Evolutionary conservation across 1,139 yeast genomes (phyloP), one percentile per base, ranked within the genome.

Genomic region (Saccharomyces pastorianus): DNA sequence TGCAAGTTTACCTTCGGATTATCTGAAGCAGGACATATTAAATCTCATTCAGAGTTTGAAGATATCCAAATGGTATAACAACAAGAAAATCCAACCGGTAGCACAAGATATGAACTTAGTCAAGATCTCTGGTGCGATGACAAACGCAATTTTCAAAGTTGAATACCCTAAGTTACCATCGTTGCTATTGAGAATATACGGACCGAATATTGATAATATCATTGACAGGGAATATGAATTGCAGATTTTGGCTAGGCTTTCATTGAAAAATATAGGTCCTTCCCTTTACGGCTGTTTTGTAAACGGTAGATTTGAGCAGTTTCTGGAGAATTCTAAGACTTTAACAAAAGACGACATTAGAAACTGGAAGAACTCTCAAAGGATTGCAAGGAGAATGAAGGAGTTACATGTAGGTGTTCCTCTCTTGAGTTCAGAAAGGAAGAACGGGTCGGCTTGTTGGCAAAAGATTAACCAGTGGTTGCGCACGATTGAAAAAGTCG

Each of bases 311-410:
- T 61, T 61, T 42, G 64, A 91, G 70, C 96, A 91, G 70, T 91
- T 84, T 66, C 74, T 91, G 59, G 87, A 84, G 52, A 87, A 91
- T 47, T 59, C 64, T n/a, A 59, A 55, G 5, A 85, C 97, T 1
- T 76, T 93, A 59, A 81, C 83, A 50, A 85, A 82, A 62, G 77
- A 79, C 11, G 89, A 88, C 61, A 81, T 93, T 55, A 78, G 95
- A 66, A 83, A 84, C 59, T 83, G 88, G 58, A 83, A 84, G 26
- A 83, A 88, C 23, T 83, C 93, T 50, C 84, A 85, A 60, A 88
- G 88, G 75, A 85, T 93, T 60, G 97, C 96, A 8, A 83, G 96
- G 74, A 84, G 99, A 73, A 93, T 93, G 98, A 85, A 93, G 64
- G 98, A 93, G 63, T 77, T 93, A 57, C 99, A 93, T 67, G 79